Conservation (phyloP, 225 moss, liverwort and hornwort species). For the Antitrichia curtipendula region DNA sequence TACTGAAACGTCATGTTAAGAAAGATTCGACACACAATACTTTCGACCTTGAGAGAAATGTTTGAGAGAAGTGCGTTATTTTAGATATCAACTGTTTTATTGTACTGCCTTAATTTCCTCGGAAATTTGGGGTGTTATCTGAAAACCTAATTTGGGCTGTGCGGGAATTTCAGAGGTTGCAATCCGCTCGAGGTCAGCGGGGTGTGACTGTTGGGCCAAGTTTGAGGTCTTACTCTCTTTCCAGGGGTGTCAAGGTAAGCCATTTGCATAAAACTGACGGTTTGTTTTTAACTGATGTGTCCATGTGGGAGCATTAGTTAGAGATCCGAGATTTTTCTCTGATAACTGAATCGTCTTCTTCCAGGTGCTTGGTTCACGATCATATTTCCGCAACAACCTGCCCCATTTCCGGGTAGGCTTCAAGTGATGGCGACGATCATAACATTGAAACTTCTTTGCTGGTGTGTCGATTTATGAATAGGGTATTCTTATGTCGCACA, state of each 20-base stretch:
- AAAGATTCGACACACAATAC: background rate
- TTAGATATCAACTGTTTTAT: background rate
- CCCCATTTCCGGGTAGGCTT: slow-evolving; percentile 11
- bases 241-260: slow-evolving; percentile 6
- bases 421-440: background rate
- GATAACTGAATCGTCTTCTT: background rate
- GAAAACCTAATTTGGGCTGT: background rate
- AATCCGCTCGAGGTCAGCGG: slow-evolving; percentile 3
- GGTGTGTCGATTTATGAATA: background rate
- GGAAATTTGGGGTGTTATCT: background rate
- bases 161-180: slow-evolving; percentile 6
- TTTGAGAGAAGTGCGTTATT: background rate
- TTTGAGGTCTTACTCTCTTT: slow-evolving; percentile 7
- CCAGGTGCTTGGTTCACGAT: slow-evolving; percentile 23
- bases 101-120: background rate
- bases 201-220: background rate
- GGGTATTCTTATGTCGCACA: background rate
- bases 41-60: background rate
- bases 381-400: slow-evolving; percentile 4
- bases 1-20: background rate
- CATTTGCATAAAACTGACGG: background rate
- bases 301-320: background rate
- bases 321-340: background rate
- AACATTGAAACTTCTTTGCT: background rate
- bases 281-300: background rate